Conservation (phyloP, 2,329 filamentous ascomycete species). For the Trichoderma cornu-damae region DNA sequence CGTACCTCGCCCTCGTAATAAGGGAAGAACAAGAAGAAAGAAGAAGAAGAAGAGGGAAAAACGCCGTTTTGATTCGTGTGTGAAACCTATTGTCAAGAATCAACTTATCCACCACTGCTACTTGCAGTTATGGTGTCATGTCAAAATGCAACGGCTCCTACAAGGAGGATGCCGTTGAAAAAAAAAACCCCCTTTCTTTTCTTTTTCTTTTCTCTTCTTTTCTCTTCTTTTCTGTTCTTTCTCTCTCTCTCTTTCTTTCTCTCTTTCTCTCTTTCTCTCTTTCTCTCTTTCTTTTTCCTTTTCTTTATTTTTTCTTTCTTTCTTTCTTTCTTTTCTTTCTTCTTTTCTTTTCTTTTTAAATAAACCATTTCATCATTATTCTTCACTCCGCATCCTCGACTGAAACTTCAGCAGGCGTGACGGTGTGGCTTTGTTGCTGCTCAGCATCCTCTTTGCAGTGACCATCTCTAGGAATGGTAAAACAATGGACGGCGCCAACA, state of each 20-base stretch:
- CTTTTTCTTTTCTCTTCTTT: neutral
- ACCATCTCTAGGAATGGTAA: slow-evolving; percentile 42
- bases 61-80: slow-evolving; percentile 14
- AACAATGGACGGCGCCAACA: slow-evolving; percentile 56
- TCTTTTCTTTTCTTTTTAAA: neutral
- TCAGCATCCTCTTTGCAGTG: slow-evolving; percentile 30
- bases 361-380: slow-evolving; percentile 9
- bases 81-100: slow-evolving; percentile 22
- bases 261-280: neutral
- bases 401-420: slow-evolving; percentile 30
- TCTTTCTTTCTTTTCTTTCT: neutral
- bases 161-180: slow-evolving; percentile 1
- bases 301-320: neutral
- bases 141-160: slow-evolving; percentile 2
- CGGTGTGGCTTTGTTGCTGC: slow-evolving; percentile 20
- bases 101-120: slow-evolving; percentile 21
- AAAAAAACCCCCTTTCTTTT: no score
- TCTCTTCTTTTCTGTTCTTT: neutral
- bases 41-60: no score
- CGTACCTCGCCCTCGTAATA: neutral
- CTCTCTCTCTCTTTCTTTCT: neutral
- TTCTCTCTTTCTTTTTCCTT: neutral
- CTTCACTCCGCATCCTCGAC: slow-evolving; percentile 26
- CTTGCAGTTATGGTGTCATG: slow-evolving; percentile 8
- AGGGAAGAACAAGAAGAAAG: no score